Evolutionary conservation across 768 basidiomycete genomes (phyloP), one percentile per base, ranked within the genome.

Genomic region (Rhodotorula toruloides): DNA sequence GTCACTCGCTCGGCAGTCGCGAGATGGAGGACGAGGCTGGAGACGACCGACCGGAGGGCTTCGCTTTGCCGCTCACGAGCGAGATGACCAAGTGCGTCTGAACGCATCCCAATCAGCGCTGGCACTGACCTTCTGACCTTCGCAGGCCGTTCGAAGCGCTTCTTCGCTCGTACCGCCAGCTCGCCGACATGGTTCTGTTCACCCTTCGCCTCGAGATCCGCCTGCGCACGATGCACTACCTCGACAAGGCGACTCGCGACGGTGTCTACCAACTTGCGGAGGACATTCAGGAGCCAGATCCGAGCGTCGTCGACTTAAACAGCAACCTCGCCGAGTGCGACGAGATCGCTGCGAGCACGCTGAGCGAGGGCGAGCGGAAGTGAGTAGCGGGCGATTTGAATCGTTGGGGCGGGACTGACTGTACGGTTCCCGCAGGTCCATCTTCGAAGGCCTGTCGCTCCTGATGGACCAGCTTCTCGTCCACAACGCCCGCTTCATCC

Each of bases 271-370:
- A 82, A 54, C 81, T 90, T 32, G 87, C 89, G 34, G 84, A 85
- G 67, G 92, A 93, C 77, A 86, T 87, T 9, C 82, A 84, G n/a
- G 92, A 94, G 74, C 94, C 92, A 1, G 94, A 98, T 76, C 85
- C 90, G 14, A 86, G 91, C 74, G 82, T 96, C 55, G 81, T 88
- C 37, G 91, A 94, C 76, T 81, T 97, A 56, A 96, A 92, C 72
- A 80, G 81, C 16, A 88, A 92, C 70, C 79, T 98, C 6, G 83
- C 85, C 27, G 82, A 85, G 71, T 86, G 84, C 71, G 88, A 93
- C 65, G 89, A 88, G 63, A 82, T 84, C 63, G 81, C 86, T 13
- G 82, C 84, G 0, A 79, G 80, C 1, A 84, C 84, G 14, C 77
- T 97, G 27, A 84, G 86, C 0, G 78, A 79, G 54, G 81, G 79